Conservation (phyloP, 805 yeast species). For the Schwanniomyces pseudopolymorphus region DNA sequence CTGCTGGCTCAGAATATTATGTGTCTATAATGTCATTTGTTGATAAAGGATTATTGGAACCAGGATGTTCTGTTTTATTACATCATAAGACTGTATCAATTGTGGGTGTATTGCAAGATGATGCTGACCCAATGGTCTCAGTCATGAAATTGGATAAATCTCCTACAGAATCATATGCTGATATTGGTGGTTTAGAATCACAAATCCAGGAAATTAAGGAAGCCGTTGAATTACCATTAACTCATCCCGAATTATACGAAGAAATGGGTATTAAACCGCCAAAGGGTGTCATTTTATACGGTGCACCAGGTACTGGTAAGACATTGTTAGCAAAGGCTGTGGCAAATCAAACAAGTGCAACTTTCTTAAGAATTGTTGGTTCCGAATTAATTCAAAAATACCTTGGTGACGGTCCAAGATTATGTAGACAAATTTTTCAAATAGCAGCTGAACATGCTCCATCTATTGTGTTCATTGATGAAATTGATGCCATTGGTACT, state of each 20-base stretch:
- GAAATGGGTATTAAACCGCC: constrained; percentile 99
- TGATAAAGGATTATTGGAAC: constrained; percentile 92
- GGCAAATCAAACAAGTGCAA: constrained; percentile 96
- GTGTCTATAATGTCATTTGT: constrained; percentile 95
- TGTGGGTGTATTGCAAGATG: constrained; percentile 98
- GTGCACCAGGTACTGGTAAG: constrained; percentile 98
- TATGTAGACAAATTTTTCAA: constrained; percentile 91
- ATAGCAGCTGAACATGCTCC: constrained; percentile 98
- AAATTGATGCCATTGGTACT: constrained; percentile 98
- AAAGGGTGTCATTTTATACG: constrained; percentile 94
- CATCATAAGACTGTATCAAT: constrained; percentile 95
- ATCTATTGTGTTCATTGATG: constrained; percentile 97
- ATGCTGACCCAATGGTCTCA: constrained; percentile 95
- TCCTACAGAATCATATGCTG: constrained; percentile 95
- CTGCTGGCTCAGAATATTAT: constrained; percentile 96
- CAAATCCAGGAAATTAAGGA: constrained; percentile 98
- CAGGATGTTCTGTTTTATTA: constrained; percentile 92
- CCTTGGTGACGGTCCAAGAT: constrained; percentile 95
- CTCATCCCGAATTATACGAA: constrained; percentile 95
- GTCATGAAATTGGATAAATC: constrained; percentile 98
- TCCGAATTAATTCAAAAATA: constrained; percentile 96
- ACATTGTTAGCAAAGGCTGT: constrained; percentile 96
- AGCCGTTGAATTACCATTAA: constrained; percentile 91
- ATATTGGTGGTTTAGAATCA: constrained; percentile 92
- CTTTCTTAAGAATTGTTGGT: constrained; percentile 94